Base-by-base conservation (phyloP, 257 asterid species). In the Nicotiana attenuata region DNA sequence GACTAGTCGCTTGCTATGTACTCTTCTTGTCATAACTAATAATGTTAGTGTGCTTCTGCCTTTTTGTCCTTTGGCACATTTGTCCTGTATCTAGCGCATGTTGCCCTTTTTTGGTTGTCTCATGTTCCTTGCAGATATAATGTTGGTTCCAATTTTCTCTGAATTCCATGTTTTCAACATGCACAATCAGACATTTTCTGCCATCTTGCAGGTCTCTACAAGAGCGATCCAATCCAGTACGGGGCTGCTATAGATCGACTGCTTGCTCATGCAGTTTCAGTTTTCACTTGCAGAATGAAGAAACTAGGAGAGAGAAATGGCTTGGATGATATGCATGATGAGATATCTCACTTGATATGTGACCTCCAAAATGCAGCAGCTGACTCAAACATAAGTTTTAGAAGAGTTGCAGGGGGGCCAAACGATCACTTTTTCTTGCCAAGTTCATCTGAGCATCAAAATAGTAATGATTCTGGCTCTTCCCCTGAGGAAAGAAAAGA, bases 291-390 rank as follows among this genome's bases (percentile, higher is more conserved):
- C 76, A 96, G 92, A 85, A 89, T 92, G 66, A 90, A 85, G 85
- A 88, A 86, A 80, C 91, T 92, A 7, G 89, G 93, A 76, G 94
- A 91, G 83, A 89, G 78, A 66, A 86, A 91, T 22, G 86, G 84
- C 84, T 82, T 89, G 87, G 89, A 86, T 83, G 85, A 77, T 28
- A 78, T 85, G 87, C 90, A 90, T 14, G 96, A 87, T 56, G 92
- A 85, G 73, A 83, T 92, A 65, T 90, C 94, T 14, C 88, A 88
- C 84, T 66, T 91, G 88, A 90, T 93, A 65, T 92, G 98, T 73
- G 95, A 95, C 92, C 98, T 95, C 88, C 98, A 95, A 88, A 90
- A 90, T 81, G 98, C 99, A 33, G 98, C 97, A 35, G 93, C 89
- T 1, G 88, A 91, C 88, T 95, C 99, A 10, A 91, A 90, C 59